Percentiles rank a stretch among this genome's conserved stretches.
Evolutionary conservation across 2,329 filamentous ascomycete species (phyloP).

Genomic region (Venturia asperata): DNA sequence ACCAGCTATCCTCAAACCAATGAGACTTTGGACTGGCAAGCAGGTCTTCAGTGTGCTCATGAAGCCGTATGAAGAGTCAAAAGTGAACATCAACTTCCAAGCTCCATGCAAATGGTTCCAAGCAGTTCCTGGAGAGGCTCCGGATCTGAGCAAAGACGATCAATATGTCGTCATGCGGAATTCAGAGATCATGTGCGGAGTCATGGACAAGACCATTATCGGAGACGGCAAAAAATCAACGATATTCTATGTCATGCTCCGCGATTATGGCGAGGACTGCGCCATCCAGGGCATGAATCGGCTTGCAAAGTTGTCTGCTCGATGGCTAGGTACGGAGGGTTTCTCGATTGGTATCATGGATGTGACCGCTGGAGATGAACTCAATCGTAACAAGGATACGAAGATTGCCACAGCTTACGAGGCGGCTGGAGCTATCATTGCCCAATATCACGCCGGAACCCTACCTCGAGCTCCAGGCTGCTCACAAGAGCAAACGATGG

Average conservation of each 20-base stretch:
- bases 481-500: slow-evolving; percentile 84
- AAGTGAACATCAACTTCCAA: slow-evolving; percentile 83
- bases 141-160: slow-evolving; percentile 69
- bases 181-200: slow-evolving; percentile 93
- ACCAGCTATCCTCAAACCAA: slow-evolving; percentile 77
- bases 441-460: slow-evolving; percentile 69
- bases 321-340: slow-evolving; percentile 80
- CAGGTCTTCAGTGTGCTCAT: slow-evolving; percentile 90
- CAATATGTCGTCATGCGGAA: slow-evolving; percentile 90
- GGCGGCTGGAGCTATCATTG: slow-evolving; percentile 76
- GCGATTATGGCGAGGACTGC: slow-evolving; percentile 86
- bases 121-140: slow-evolving; percentile 53
- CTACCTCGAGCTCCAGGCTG: slow-evolving; percentile 82
- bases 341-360: slow-evolving; percentile 96
- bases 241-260: slow-evolving; percentile 90
- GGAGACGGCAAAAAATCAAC: slow-evolving; percentile 96
- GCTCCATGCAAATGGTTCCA: slow-evolving; percentile 82
- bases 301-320: slow-evolving; percentile 79
- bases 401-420: slow-evolving; percentile 73
- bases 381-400: slow-evolving; percentile 65
- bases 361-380: slow-evolving; percentile 70
- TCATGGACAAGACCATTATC: slow-evolving; percentile 98
- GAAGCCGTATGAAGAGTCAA: slow-evolving; percentile 77
- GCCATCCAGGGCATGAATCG: slow-evolving; percentile 91
- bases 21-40: slow-evolving; percentile 91